These are phyloP conservation scores for Limonomyces culmigenus DNA, from an alignment of 1,284 basidiomycete genomes.

Conservation along the genomic window DNA sequence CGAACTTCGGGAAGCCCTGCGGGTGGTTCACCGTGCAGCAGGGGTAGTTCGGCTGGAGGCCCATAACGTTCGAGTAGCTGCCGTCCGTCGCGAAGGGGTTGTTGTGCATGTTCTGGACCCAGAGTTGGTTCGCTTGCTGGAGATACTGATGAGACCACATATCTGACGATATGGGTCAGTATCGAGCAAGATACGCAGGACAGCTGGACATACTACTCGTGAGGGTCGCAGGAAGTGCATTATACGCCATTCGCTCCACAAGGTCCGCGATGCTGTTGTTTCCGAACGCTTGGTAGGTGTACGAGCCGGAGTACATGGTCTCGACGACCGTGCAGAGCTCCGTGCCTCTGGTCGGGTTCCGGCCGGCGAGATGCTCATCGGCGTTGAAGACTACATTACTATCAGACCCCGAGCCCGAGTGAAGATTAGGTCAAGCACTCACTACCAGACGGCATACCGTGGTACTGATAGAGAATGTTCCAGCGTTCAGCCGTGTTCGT, in stretches of 20 bases:
- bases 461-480: constrained; percentile 14
- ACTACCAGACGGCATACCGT: constrained; percentile 49
- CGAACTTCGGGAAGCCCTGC: constrained; percentile 45
- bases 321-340: background rate
- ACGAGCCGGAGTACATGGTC: constrained; percentile 24
- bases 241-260: constrained; percentile 44
- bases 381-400: too few species aligned
- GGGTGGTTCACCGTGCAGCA: constrained; percentile 48
- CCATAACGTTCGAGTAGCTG: constrained; percentile 42
- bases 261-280: constrained; percentile 37
- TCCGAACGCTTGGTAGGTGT: constrained; percentile 38
- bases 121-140: constrained; percentile 44
- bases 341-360: too few species aligned
- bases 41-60: constrained; percentile 18
- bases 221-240: constrained; percentile 35
- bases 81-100: constrained; percentile 37
- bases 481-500: constrained; percentile 6
- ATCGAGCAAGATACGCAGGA: background rate
- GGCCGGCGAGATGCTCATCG: too few species aligned
- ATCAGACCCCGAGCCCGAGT: too few species aligned
- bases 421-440: too few species aligned
- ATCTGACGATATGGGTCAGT: too few species aligned
- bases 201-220: constrained; percentile 26
- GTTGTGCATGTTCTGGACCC: constrained; percentile 36
- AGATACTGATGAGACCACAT: constrained; percentile 47